Base-by-base conservation (phyloP, 352 stramenopile species). In the Phytophthora uliginosa region DNA sequence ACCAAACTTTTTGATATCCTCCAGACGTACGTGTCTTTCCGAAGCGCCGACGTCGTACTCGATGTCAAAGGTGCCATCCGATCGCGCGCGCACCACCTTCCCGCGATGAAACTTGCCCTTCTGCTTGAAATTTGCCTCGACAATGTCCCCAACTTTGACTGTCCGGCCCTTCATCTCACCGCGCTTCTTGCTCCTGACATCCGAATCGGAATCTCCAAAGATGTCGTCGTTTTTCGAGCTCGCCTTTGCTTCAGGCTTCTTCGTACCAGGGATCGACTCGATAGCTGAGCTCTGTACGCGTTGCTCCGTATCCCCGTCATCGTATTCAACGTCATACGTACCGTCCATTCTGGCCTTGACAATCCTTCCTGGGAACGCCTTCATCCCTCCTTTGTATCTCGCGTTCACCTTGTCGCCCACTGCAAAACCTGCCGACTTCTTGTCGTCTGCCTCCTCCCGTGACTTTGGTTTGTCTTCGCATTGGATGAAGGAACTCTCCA, bases 261-360 rank as follows among this genome's bases (percentile, higher is more conserved):
- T 69, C 2, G 4, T 34, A 9, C 53, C 54, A 28, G 52, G 0
- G 12, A 74, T 24, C 22, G 55, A 12, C 59, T 76, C 59, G 0
- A 71, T 79, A 34, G 51, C 34, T 36, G 51, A 76, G 12, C 42
- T 62, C 53, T 73, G 70, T 3, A 84, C 73, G 6, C 76, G 63
- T 13, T 75, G 66, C 58, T 85, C 84, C 4, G 55, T 59, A 24
- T 89, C 80, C 1, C 81, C 82, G 36, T 94, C 71, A 20, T 92
- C 87, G 51, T 85, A 92, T 28, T 85, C 64, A 9, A 97, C 67
- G 36, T 95, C 87, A 60, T 81, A 93, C 0, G 84, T 92, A 7
- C 79, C 84, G 58, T 94, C 81, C 15, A 69, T 40, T 55, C 85
- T 47, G 1, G 63, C 74, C n/a, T 85, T 71, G 0, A 52, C 9